A percentile compares a stretch with the other conserved stretches of the same genome.
These are phyloP conservation scores for Brettanomyces custersianus DNA, from an alignment of 805 yeast genomes.

Conservation along the genomic window DNA sequence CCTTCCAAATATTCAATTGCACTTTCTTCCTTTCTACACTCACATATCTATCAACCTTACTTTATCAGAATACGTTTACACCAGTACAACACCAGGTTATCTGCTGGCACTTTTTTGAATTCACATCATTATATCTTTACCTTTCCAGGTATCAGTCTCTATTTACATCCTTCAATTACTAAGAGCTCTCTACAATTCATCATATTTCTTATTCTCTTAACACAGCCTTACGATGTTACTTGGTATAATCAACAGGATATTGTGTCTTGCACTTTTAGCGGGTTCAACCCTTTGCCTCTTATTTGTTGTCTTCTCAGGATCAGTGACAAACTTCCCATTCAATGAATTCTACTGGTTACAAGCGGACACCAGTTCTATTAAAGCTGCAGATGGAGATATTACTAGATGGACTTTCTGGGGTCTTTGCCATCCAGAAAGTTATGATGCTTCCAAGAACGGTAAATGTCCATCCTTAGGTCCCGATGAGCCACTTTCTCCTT, in stretches of 20 bases:
- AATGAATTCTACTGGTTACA: conserved; percentile 61
- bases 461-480: conserved; percentile 41
- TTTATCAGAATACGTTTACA: no score
- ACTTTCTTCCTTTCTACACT: no score
- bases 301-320: conserved; percentile 57
- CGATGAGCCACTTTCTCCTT: conserved; percentile 67
- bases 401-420: conserved; percentile 88
- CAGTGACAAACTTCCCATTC: conserved; percentile 49
- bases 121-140: no score
- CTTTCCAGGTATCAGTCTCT: no score
- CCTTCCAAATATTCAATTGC: no score
- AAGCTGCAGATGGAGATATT: conserved; percentile 33
- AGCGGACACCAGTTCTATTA: conserved; percentile 54
- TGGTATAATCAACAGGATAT: conserved; percentile 15
- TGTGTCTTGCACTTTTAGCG: conserved; percentile 31
- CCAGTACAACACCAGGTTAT: no score
- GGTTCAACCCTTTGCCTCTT: conserved; percentile 42
- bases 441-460: conserved; percentile 19
- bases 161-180: no score
- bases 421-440: conserved; percentile 38
- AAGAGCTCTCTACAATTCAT: no score
- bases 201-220: no score
- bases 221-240: conserved; percentile 6
- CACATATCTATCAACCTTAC: no score
- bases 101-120: no score